phyloP scores from a whole-genome alignment of 1,284 basidiomycete genomes.

The Lignosus rhinocerotis region DNA sequence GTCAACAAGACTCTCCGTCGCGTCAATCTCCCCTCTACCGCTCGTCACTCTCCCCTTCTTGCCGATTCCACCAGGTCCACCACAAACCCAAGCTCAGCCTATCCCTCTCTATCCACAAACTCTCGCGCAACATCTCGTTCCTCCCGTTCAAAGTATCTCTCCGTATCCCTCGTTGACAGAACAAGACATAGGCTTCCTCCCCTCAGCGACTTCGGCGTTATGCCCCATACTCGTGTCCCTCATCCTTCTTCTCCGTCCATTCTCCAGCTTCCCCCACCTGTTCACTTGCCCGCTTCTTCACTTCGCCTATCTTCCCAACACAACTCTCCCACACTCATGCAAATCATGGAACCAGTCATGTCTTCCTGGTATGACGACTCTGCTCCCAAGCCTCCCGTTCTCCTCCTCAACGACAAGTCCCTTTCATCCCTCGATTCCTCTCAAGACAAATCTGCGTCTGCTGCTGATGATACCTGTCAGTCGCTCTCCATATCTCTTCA shows the following conservation, averaged over 20 bases:
- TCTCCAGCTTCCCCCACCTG: conserved; percentile 27
- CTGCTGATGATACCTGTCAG: conserved; percentile 15
- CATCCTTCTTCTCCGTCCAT: conserved; percentile 23
- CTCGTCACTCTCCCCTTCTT: conserved; percentile 7
- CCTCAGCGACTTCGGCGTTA: conserved; percentile 10
- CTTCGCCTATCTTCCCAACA: conserved; percentile 4
- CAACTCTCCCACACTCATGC: conserved; percentile 27
- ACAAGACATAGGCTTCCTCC: neutral
- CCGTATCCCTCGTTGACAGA: conserved; percentile 13
- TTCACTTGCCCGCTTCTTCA: conserved; percentile 1
- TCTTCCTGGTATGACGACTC: conserved; percentile 21
- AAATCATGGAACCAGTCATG: conserved; percentile 29
- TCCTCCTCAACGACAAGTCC: conserved; percentile 8
- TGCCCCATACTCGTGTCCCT: conserved; percentile 22
- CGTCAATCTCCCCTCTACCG: neutral
- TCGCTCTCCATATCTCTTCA: neutral
- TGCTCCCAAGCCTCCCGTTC: neutral
- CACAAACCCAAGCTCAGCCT: conserved; percentile 12
- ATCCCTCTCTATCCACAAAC: conserved; percentile 12
- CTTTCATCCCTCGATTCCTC: conserved; percentile 2
- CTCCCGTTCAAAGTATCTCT: conserved; percentile 14
- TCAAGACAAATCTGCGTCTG: conserved; percentile 10
- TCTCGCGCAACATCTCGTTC: conserved; percentile 10
- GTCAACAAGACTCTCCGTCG: conserved; percentile 6
- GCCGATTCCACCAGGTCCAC: conserved; percentile 12